These are phyloP conservation scores for Takashimella tepidaria DNA, from an alignment of 1,284 basidiomycete species.

Conservation along the genomic window DNA sequence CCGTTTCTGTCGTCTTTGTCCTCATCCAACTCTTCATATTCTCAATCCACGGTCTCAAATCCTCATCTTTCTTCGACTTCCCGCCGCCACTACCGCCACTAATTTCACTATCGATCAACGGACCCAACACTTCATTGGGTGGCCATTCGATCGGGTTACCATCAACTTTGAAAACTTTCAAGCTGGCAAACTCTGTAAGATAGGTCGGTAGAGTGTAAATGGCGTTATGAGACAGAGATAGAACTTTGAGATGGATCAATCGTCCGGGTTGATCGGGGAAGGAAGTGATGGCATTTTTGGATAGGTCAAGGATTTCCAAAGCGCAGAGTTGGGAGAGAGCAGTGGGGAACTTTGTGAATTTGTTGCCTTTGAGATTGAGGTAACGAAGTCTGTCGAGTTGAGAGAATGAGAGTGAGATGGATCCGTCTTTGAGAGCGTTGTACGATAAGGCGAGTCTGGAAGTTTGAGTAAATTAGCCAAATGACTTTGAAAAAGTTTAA, in stretches of 20 bases:
- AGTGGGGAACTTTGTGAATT: slow-evolving; percentile 74
- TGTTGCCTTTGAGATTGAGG: slow-evolving; percentile 87
- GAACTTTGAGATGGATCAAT: slow-evolving; percentile 75
- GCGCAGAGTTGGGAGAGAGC: slow-evolving; percentile 78
- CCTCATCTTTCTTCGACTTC: slow-evolving; percentile 48
- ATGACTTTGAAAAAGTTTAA: no score
- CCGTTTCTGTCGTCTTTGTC: slow-evolving; percentile 28
- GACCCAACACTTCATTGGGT: slow-evolving; percentile 38
- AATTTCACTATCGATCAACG: slow-evolving; percentile 21
- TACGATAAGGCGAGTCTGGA: slow-evolving; percentile 76
- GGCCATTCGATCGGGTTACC: slow-evolving; percentile 94
- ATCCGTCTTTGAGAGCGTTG: slow-evolving; percentile 64
- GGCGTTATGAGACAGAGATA: slow-evolving; percentile 82
- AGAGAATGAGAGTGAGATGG: slow-evolving; percentile 73
- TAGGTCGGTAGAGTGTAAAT: slow-evolving; percentile 74
- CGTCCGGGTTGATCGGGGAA: slow-evolving; percentile 76
- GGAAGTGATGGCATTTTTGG: slow-evolving; percentile 80
- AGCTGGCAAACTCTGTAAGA: slow-evolving; percentile 63
- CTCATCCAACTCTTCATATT: slow-evolving; percentile 68
- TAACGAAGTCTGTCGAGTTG: slow-evolving; percentile 76
- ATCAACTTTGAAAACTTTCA: slow-evolving; percentile 81
- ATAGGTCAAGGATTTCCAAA: slow-evolving; percentile 90
- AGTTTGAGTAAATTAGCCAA: neutral
- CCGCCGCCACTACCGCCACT: slow-evolving; percentile 3
- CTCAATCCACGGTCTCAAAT: slow-evolving; percentile 66